A percentile compares a stretch with the other conserved stretches of the same genome.
Conservation (phyloP, 495 filamentous ascomycete genomes). For the Penicillium ochrochloron region DNA sequence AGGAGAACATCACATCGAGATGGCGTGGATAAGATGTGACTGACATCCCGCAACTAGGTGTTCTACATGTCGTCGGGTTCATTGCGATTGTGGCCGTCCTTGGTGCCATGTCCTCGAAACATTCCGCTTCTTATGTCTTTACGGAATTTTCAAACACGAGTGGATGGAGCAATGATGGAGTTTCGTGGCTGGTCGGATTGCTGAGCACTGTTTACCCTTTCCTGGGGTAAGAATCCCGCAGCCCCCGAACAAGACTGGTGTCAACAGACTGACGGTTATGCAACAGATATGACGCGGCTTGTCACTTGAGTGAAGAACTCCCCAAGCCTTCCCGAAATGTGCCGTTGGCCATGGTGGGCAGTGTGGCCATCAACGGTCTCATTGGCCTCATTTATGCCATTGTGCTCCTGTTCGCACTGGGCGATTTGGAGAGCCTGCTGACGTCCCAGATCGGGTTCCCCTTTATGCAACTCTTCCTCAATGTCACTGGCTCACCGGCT, state of each 20-base stretch:
- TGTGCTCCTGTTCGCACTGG: constrained; percentile 48
- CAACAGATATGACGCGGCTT: constrained; percentile 34
- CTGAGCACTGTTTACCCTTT: constrained; percentile 33
- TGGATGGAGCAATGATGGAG: constrained; percentile 30
- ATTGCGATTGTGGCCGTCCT: constrained; percentile 25
- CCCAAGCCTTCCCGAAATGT: constrained; percentile 39
- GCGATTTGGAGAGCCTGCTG: constrained; percentile 41
- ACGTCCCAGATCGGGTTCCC: constrained; percentile 43
- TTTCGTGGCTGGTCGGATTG: constrained; percentile 32
- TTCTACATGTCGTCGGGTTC: constrained; percentile 29
- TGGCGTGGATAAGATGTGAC: background rate
- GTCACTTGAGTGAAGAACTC: constrained; percentile 40
- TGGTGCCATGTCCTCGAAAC: constrained; percentile 28
- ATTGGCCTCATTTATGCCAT: constrained; percentile 49
- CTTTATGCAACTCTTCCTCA: constrained; percentile 51
- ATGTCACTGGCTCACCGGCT: constrained; percentile 37
- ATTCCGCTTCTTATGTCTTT: constrained; percentile 27
- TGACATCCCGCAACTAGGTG: constrained; percentile 8
- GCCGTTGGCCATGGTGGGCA: constrained; percentile 48
- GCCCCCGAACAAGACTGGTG: background rate
- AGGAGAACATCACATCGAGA: background rate
- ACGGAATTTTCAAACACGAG: constrained; percentile 29
- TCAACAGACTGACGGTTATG: background rate
- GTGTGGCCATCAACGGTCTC: constrained; percentile 47
- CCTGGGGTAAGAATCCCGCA: constrained; percentile 17